Evolutionary conservation across 164 flowering plant genomes (phyloP).

Genomic region (Amborella trichopoda): DNA sequence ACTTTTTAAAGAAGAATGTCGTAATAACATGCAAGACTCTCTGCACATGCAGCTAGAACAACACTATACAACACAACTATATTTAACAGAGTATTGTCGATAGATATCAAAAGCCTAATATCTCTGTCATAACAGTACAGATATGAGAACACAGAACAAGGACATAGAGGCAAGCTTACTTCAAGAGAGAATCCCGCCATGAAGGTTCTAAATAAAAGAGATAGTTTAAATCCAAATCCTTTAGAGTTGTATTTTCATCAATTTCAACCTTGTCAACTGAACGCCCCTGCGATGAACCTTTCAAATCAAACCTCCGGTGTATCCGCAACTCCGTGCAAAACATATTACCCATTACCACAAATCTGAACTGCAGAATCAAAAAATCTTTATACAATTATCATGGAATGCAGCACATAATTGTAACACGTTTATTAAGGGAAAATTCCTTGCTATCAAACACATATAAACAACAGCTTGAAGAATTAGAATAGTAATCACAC

Average conservation of each 20-base stretch:
- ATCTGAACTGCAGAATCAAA: slow-evolving; percentile 68
- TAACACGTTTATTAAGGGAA: not conserved
- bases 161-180: slow-evolving; percentile 31
- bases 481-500: not conserved
- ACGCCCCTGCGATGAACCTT: slow-evolving; percentile 96
- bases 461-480: not conserved
- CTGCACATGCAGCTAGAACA: too few species aligned
- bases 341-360: slow-evolving; percentile 99
- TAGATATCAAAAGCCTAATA: too few species aligned
- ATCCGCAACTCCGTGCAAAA: slow-evolving; percentile 94
- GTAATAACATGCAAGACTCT: too few species aligned
- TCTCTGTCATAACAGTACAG: too few species aligned
- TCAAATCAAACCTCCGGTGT: slow-evolving; percentile 93
- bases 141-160: not conserved
- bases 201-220: slow-evolving; percentile 90
- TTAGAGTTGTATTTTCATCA: slow-evolving; percentile 89
- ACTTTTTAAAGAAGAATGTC: too few species aligned
- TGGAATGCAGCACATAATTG: not conserved
- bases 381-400: not conserved
- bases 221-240: slow-evolving; percentile 90
- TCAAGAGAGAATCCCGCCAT: slow-evolving; percentile 70
- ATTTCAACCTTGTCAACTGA: slow-evolving; percentile 91
- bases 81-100: too few species aligned
- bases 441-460: not conserved
- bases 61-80: too few species aligned